Base-by-base conservation (phyloP, 306 rosid species). In the Styphnolobium japonicum region DNA sequence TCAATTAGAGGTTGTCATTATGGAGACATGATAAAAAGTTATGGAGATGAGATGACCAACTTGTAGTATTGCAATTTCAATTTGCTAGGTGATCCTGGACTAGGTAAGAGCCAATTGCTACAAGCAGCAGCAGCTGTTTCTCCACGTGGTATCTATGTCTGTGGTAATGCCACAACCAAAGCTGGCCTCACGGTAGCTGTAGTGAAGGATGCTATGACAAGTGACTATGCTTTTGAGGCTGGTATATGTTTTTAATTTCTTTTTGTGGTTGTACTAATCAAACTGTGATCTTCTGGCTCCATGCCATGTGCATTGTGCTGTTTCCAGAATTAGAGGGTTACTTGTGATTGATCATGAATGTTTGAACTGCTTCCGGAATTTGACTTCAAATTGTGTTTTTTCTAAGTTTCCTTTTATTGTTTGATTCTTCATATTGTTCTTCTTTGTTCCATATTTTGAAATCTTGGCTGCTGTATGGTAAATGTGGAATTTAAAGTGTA, bases 181-280 rank as follows among this genome's bases (percentile, higher is more conserved):
- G 97, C 95, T 29, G 97, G 97, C 73, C 93, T 92, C 68, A 92
- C 98, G 63, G 98, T 94, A 49, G 95, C 98, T 19, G 97, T 94
- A 55, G 95, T 94, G 73, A 92, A 89, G 87, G 98, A 92, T 87
- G 80, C 95, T 57, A 91, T 88, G 91, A 94, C 97, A 55, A 86
- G 82, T 82, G 98, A 92, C 80, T 92, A 92, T 81, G 97, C 89
- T 75, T 94, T 94, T 86, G 98, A 92, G 84, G 98, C 97, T 16
- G 98, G 97, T 94, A 87, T 14, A 39, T 71, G 14, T 40, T 70
- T 66, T 55, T 57, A 58, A 25, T n/a, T 78, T 45, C 22, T 70
- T 76, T 55, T 82, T 39, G 67, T 46, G 63, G 64, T 66, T 83
- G 69, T 66, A 62, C 52, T 51, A 45, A 33, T 76, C 46, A 55